phyloP scores from a whole-genome alignment of 345 rosid species.

The Rhizophora apiculata region DNA sequence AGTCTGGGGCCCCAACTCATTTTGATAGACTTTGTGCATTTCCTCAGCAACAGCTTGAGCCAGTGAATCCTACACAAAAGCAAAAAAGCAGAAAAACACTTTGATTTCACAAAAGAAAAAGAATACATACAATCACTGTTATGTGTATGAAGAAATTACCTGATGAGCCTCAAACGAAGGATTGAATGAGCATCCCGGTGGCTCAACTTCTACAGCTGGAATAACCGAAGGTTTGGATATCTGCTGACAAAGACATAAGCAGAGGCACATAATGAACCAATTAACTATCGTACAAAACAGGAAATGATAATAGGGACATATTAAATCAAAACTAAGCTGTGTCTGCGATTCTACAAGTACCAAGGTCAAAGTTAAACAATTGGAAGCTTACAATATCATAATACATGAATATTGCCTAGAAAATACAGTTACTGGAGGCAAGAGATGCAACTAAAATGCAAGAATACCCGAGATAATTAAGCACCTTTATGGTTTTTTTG shows the following conservation, averaged over 20 bases:
- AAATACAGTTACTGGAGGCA: background rate
- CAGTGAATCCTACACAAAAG: constrained; percentile 60
- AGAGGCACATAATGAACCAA: background rate
- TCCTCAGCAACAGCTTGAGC: constrained; percentile 96
- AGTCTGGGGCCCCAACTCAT: constrained; percentile 85
- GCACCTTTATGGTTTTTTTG: constrained; percentile 53
- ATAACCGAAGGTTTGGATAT: constrained; percentile 51
- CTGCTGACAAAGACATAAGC: constrained; percentile 22
- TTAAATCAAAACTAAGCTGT: background rate
- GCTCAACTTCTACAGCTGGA: constrained; percentile 93
- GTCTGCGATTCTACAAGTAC: no score
- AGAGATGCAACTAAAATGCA: background rate
- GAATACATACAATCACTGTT: background rate
- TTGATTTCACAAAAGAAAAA: background rate
- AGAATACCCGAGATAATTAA: background rate
- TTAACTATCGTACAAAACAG: background rate
- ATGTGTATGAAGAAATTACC: constrained; percentile 31
- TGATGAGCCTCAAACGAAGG: constrained; percentile 81
- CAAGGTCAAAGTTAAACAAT: no score
- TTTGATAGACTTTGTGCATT: constrained; percentile 76
- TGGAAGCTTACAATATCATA: no score
- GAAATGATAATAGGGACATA: background rate
- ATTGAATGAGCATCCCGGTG: constrained; percentile 88
- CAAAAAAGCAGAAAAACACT: constrained; percentile 1
- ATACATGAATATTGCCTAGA: no score